A percentile compares a stretch with the other conserved stretches of the same genome.
phyloP scores from a whole-genome alignment of 2,329 filamentous ascomycete genomes.

The Cladosporium velox region DNA sequence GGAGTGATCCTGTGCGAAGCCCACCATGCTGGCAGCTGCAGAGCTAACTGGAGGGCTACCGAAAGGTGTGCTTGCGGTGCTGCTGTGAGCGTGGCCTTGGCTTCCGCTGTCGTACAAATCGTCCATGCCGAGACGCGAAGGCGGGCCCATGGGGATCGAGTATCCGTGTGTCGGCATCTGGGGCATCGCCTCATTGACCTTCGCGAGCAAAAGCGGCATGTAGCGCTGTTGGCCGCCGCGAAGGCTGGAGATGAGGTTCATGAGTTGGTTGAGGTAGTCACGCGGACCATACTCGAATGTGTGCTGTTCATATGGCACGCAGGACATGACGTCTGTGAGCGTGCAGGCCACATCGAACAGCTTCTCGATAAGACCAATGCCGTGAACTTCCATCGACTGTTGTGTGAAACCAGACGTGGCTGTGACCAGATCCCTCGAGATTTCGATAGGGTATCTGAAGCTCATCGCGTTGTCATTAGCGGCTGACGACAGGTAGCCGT shows the following conservation, averaged over 20 bases:
- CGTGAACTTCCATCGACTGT: slow-evolving; percentile 72
- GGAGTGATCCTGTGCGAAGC: slow-evolving; percentile 5
- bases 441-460: slow-evolving; percentile 62
- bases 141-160: slow-evolving; percentile 31
- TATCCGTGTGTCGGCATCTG: slow-evolving; percentile 32
- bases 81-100: slow-evolving; percentile 46
- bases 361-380: slow-evolving; percentile 77
- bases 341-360: slow-evolving; percentile 74
- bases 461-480: slow-evolving; percentile 61
- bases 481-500: slow-evolving; percentile 60
- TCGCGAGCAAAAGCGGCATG: slow-evolving; percentile 73
- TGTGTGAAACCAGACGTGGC: slow-evolving; percentile 73
- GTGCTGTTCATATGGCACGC: slow-evolving; percentile 56
- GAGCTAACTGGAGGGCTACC: slow-evolving; percentile 31
- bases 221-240: slow-evolving; percentile 77
- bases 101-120: slow-evolving; percentile 36
- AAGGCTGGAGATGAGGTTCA: slow-evolving; percentile 66
- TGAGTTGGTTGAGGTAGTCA: slow-evolving; percentile 70
- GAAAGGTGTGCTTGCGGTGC: slow-evolving; percentile 33
- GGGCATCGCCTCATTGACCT: slow-evolving; percentile 63
- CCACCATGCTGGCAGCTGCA: slow-evolving; percentile 14
- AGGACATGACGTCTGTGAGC: slow-evolving; percentile 71
- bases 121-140: slow-evolving; percentile 28
- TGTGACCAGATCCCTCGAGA: slow-evolving; percentile 59
- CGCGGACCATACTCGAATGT: slow-evolving; percentile 67